Evolutionary conservation across 2,329 filamentous ascomycete species (phyloP), one percentile per base, ranked within the genome.

Genomic region (Pseudogymnoascus verrucosus): DNA sequence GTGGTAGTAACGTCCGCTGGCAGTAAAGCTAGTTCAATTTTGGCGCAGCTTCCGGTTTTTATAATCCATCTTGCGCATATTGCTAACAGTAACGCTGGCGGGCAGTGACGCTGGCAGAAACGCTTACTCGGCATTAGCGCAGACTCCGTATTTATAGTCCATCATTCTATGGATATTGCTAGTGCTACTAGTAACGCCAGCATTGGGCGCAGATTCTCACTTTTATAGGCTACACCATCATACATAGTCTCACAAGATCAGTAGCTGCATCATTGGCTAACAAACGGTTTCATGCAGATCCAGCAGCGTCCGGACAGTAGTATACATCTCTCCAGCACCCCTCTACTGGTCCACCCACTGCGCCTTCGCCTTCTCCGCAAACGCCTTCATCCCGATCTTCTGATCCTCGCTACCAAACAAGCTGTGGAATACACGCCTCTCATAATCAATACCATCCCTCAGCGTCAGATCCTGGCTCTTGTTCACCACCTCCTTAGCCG

Each of bases 401-500:
- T 99, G 95, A 77, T 99, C 95, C 78, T 91, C 85, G 74, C 89
- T 96, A 21, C 93, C 95, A 79, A 99, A 99, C 72, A 97, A 74
- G 26, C 87, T 84, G 77, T 99, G 95, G 81, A 99, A 99, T 36
- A 98, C 83, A 62, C 93, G 85, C 73, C 95, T 84, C 83, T 99
- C 95, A 77, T 87, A 98, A 78, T 99, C 95, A 1, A 99, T 89
- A 12, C 95, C 95, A 72, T 98, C 95, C 69, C 89, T 81, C 65
- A 99, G 79, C 3, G 88, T 82, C 69, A 96, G 78, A 71, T 99
- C 95, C 81, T 98, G 93, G 76, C 92, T 96, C 87, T 97, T 98
- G 76, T 98, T 96, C 63, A 99, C 93, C n/a, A 95, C 93, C 81
- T 99, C 95, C 82, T 99, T 99, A 64, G 85, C 89, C 10, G 90